phyloP scores from a whole-genome alignment of 2,329 filamentous ascomycete species.

The Epichloe coenophiala region DNA sequence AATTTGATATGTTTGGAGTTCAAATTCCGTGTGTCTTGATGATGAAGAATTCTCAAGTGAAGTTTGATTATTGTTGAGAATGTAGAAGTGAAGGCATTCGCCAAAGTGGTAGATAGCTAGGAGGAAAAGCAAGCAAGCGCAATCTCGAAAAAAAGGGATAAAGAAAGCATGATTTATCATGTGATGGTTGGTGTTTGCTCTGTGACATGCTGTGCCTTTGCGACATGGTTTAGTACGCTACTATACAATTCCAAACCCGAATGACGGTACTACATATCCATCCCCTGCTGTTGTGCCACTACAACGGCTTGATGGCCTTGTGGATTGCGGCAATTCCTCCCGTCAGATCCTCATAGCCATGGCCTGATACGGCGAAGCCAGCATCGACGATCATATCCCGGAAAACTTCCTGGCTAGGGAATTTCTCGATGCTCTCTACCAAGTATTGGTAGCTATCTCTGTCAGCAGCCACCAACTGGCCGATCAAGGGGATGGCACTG shows the following conservation, averaged over 20 bases:
- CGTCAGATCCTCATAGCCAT: slow-evolving; percentile 81
- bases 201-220: slow-evolving; percentile 1
- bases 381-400: slow-evolving; percentile 69
- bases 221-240: background rate
- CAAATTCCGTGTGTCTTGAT: slow-evolving; percentile 4
- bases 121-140: background rate
- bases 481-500: slow-evolving; percentile 83
- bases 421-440: slow-evolving; percentile 92
- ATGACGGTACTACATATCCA: too few relatives aligned
- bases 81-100: background rate
- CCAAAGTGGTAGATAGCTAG: background rate
- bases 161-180: background rate
- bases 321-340: slow-evolving; percentile 92
- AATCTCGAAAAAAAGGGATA: background rate
- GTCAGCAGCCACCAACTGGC: slow-evolving; percentile 86
- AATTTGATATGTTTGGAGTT: slow-evolving; percentile 22
- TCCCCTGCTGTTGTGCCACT: slow-evolving; percentile 1
- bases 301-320: slow-evolving; percentile 76
- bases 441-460: slow-evolving; percentile 96
- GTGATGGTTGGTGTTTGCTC: slow-evolving; percentile 12
- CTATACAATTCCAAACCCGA: background rate
- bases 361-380: slow-evolving; percentile 71
- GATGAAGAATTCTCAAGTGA: background rate
- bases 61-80: background rate
- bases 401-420: slow-evolving; percentile 78